Evolutionary conservation across 2,329 filamentous ascomycete species (phyloP), one percentile per base, ranked within the genome.

Genomic region (Colletotrichum sp.): DNA sequence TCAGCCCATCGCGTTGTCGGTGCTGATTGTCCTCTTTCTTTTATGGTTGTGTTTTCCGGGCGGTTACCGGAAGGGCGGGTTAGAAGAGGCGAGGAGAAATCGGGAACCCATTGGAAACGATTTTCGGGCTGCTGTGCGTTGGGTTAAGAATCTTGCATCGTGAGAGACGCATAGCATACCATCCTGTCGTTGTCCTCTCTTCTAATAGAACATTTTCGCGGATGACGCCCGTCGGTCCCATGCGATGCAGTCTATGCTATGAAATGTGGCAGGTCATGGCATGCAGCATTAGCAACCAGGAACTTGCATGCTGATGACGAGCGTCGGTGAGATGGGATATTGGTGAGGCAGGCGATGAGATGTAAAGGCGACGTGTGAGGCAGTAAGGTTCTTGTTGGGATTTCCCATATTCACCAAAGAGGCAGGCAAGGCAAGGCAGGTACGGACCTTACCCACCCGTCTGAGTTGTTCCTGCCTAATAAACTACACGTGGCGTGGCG

Each of bases 1-100:
- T 75, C 90, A 92, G 79, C 90, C 91, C 4, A 86, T 92, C 21
- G 83, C 90, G 10, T 77, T 92, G 55, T 86, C 86, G 2, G 82
- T 91, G 28, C 79, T 92, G 12, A 83, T 82, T 5, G 82, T 85
- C 16, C 87, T 89, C 65, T 76, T 87, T 14, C 52, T 84, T 2
- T 77, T 89, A 43, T 91, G 89, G 89, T 13, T 69, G n/a, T 69
- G 66, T 18, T 69, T 73, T n/a, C 65, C 71, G 14, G 67, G 67
- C 5, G 67, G 67, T 1, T 69, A 69, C 30, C 36, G 36, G 9
- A 69, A 62, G 56, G 67, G 67, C 36, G 67, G 67, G 18, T 10
- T 62, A 4, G 67, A 69, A n/a, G 67, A 69, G 26, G 67, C 67
- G 34, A 26, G 67, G 12, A 62, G 67, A 38, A 69, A 34, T 8